Evolutionary conservation across 495 filamentous ascomycete species (phyloP), one percentile per base, ranked within the genome.

Genomic region (Umbilicaria muhlenbergii): DNA sequence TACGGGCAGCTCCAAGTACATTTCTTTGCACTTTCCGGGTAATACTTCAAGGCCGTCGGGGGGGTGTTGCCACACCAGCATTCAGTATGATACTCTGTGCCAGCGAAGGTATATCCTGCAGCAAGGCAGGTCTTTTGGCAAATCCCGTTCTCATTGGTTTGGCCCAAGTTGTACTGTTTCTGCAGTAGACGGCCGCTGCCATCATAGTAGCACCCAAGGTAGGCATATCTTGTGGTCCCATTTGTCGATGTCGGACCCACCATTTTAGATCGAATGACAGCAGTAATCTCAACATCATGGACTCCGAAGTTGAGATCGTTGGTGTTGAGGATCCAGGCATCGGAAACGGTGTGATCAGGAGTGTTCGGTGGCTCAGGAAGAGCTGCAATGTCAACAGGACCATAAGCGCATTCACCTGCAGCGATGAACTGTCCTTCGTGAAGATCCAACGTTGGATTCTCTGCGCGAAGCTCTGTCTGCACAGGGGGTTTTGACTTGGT

Each of bases 1-100:
- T 8, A 28, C 24, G 54, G 47, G 45, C 64, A 67, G 15, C 45
- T 41, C 32, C 52, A 64, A 2, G 54, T 56, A 44, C 62, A 65
- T 28, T 28, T 2, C 12, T 55, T 51, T 1, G 50, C 42, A 32
- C 46, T 47, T 45, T 65, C 61, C 16, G 42, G 47, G 11, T 50
- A 42, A 47, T 46, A 57, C 12, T 44, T 49, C 3, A 13, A 36
- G 43, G 13, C 54, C 53, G 18, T 55, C 49, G 13, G 15, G 1
- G 36, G 42, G 2, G 7, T 47, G 42, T 55, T 54, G 5, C 64
- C 68, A 40, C 68, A 69, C 64, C 66, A 71, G 47, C 69, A 74
- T 49, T 73, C 68, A 24, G 50, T 47, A 14, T 66, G 58, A 46
- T 71, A 75, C 32, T 75, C 57, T 0, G 67, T 66, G 2, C 66